Conservation (phyloP, 2,329 filamentous ascomycete species). For the Venturia oleaginea region DNA sequence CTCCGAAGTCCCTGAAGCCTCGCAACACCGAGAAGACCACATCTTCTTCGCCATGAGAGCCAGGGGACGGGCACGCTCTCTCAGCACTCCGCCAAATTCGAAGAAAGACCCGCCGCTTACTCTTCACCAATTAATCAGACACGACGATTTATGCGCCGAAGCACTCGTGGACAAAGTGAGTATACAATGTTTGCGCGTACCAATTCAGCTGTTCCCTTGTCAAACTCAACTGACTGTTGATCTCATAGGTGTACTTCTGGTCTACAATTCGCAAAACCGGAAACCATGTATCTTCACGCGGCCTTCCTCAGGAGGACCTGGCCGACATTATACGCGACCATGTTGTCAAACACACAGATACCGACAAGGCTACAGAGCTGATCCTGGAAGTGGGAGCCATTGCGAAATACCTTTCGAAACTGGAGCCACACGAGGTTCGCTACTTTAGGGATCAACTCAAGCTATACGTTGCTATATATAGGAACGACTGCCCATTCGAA, state of each 20-base stretch:
- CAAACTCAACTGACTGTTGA: slow-evolving; percentile 12
- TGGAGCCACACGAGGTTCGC: slow-evolving; percentile 73
- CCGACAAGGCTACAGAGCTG: slow-evolving; percentile 58
- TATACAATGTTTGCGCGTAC: slow-evolving; percentile 20
- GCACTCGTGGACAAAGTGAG: slow-evolving; percentile 88
- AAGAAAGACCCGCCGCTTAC: slow-evolving; percentile 45
- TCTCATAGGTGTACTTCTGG: slow-evolving; percentile 80
- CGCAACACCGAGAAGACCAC: background rate
- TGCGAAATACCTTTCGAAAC: slow-evolving; percentile 56
- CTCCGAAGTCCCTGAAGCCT: background rate
- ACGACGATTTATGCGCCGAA: slow-evolving; percentile 94
- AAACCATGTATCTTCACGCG: slow-evolving; percentile 76
- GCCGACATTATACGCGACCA: slow-evolving; percentile 51
- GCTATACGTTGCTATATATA: slow-evolving; percentile 86
- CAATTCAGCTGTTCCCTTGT: background rate
- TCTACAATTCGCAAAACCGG: slow-evolving; percentile 92
- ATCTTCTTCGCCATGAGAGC: slow-evolving; percentile 1
- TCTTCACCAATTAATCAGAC: slow-evolving; percentile 76
- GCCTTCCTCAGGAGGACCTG: slow-evolving; percentile 58
- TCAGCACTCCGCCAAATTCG: background rate
- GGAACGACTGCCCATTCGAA: slow-evolving; percentile 90
- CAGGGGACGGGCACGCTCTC: slow-evolving; percentile 4
- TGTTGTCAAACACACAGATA: slow-evolving; percentile 66
- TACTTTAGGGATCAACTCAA: slow-evolving; percentile 80
- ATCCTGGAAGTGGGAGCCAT: slow-evolving; percentile 52